These are phyloP conservation scores for Planoprotostelium fungivorum DNA, from an alignment of 78 protist species.

Conservation along the genomic window DNA sequence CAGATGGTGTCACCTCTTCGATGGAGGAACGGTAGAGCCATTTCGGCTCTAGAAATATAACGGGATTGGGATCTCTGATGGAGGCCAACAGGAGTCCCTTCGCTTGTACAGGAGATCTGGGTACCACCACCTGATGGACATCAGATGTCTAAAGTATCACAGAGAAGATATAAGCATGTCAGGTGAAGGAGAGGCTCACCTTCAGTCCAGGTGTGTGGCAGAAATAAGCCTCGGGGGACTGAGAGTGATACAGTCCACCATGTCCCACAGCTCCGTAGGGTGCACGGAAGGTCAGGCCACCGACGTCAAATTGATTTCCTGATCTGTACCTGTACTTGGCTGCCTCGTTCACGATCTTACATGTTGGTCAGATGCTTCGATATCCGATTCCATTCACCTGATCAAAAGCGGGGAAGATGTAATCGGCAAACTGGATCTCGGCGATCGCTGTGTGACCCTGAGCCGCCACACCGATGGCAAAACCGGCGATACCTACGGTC, in stretches of 20 bases:
- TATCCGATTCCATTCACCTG: slow-evolving; percentile 50
- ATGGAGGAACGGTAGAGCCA: slow-evolving; percentile 86
- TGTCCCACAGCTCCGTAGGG: slow-evolving; percentile 95
- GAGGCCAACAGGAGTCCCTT: slow-evolving; percentile 91
- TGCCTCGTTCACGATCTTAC: slow-evolving; percentile 93
- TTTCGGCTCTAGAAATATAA: slow-evolving; percentile 96
- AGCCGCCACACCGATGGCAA: slow-evolving; percentile 91
- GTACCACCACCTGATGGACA: slow-evolving; percentile 56
- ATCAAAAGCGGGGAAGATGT: slow-evolving; percentile 96
- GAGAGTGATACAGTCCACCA: slow-evolving; percentile 92
- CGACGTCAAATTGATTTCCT: slow-evolving; percentile 78
- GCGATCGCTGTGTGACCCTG: slow-evolving; percentile 91
- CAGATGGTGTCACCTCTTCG: slow-evolving; percentile 21
- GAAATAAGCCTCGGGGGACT: slow-evolving; percentile 92
- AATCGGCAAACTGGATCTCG: slow-evolving; percentile 97
- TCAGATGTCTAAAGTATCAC: not conserved
- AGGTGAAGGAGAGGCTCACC: slow-evolving; percentile 5
- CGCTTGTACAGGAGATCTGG: slow-evolving; percentile 85
- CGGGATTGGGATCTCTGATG: slow-evolving; percentile 84
- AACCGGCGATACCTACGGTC: slow-evolving; percentile 77
- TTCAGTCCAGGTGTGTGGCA: slow-evolving; percentile 92
- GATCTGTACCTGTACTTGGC: slow-evolving; percentile 95
- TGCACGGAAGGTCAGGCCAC: slow-evolving; percentile 88
- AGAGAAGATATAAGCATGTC: not conserved
- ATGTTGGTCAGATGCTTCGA: too few species aligned